phyloP scores from a whole-genome alignment of 805 yeast genomes.

The Ogataea nitratoaversa region DNA sequence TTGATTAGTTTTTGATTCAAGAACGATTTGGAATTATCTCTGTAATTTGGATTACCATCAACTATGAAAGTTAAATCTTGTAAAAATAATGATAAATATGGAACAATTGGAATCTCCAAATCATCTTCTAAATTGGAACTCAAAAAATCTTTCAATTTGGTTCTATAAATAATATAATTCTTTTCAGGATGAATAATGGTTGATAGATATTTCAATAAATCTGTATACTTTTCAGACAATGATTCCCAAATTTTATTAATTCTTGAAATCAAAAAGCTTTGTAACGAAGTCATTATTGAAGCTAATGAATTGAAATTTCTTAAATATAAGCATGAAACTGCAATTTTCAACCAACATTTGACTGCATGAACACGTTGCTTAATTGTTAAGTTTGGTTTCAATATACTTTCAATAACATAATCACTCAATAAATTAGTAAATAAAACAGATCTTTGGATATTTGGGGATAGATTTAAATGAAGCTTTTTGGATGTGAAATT shows the following conservation, averaged over 20 bases:
- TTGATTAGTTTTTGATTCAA: constrained; percentile 59
- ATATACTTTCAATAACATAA: constrained; percentile 66
- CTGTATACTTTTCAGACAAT: constrained; percentile 55
- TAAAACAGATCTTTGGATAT: constrained; percentile 54
- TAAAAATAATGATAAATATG: constrained; percentile 67
- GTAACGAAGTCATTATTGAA: constrained; percentile 72
- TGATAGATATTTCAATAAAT: constrained; percentile 58
- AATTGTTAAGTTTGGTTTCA: constrained; percentile 46
- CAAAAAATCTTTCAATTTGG: constrained; percentile 53
- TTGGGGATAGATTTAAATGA: constrained; percentile 55
- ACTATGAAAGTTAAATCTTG: constrained; percentile 79
- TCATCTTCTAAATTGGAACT: constrained; percentile 38
- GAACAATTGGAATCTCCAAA: constrained; percentile 61
- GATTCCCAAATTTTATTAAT: constrained; percentile 55
- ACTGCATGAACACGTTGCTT: constrained; percentile 52
- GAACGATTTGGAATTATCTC: constrained; percentile 49
- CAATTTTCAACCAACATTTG: constrained; percentile 70
- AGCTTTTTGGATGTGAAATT: constrained; percentile 59
- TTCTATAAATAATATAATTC: constrained; percentile 66
- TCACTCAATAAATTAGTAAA: constrained; percentile 72
- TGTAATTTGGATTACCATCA: constrained; percentile 72
- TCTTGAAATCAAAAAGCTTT: constrained; percentile 66
- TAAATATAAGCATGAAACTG: constrained; percentile 66
- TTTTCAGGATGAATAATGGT: constrained; percentile 72
- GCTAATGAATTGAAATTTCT: constrained; percentile 77